Conservation (phyloP, 441 rosid species). For the Breynia disticha region DNA sequence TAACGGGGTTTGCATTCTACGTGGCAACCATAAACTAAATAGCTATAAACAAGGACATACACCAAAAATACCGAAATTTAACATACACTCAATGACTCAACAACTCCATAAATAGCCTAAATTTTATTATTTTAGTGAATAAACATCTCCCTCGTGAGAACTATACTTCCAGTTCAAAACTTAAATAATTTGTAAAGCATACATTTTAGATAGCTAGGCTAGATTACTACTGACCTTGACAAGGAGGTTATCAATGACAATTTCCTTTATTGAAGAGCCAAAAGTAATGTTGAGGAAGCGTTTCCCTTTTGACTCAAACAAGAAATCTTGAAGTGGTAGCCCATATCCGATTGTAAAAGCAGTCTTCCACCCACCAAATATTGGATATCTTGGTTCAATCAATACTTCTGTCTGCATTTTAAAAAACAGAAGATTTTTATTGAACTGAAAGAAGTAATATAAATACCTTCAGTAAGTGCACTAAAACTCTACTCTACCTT, state of each 20-base stretch:
- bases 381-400: constrained; percentile 87
- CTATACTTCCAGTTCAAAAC: too few relatives aligned
- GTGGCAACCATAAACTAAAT: too few relatives aligned
- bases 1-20: too few relatives aligned
- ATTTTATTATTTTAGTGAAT: too few relatives aligned
- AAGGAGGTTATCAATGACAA: constrained; percentile 59
- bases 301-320: constrained; percentile 67
- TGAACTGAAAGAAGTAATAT: constrained; percentile 17
- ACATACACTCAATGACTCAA: too few relatives aligned
- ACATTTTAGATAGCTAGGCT: too few relatives aligned
- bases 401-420: constrained; percentile 71
- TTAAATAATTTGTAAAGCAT: too few relatives aligned
- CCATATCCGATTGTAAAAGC: constrained; percentile 91
- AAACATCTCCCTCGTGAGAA: too few relatives aligned
- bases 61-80: too few relatives aligned
- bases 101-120: too few relatives aligned
- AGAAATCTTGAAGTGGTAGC: constrained; percentile 73
- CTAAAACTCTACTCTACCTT: constrained; percentile 46
- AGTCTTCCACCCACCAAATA: constrained; percentile 97
- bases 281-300: constrained; percentile 66
- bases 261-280: constrained; percentile 62
- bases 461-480: not conserved
- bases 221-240: constrained; percentile 55
- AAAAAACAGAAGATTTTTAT: constrained; percentile 14
- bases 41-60: too few relatives aligned